Evolutionary conservation across 371 early-diverging fungal genomes (phyloP), one percentile per base, ranked within the genome.

Genomic region (Rhizopus delemar): DNA sequence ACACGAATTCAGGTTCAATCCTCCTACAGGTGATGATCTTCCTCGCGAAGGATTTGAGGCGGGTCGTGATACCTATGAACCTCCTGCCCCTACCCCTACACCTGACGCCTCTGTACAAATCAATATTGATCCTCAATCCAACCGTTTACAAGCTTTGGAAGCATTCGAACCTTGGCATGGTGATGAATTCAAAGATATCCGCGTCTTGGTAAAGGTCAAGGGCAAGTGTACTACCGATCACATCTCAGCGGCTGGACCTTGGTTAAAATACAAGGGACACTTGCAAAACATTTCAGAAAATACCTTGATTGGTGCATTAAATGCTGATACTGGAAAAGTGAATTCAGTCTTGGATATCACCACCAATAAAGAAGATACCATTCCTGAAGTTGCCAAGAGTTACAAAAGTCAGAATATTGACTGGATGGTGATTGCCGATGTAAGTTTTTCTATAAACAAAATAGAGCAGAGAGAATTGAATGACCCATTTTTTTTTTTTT

Each of bases 141-240:
- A 75, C 66, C 90, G 98, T 57, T 82, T 97, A 52, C 94, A 96
- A 79, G 76, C 89, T 13, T 84, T 97, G 22, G 87, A 86, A 32
- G 90, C 95, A 9, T 97, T 96, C 71, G 68, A 65, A 2, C 68
- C 80, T 2, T 96, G 93, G 87, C 68, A 85, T 70, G 93, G 94
- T 39, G 70, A 88, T 57, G 97, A 97, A 66, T 84, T 89, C 56
- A 70, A 84, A 57, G 66, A 88, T 54, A 71, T 91, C 33, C 83
- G 84, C 16, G 90, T 97, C 15, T 76, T 96, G 52, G 83, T 96
- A 66, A 95, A 94, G 72, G 96, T 93, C 46, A 85, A 93, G 78
- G 98, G 98, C 68, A 97, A 97, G 75, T 97, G 98, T 81, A 97
- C 98, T 5, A 97, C 98, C 5, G 97, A 96, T 77, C 96, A 97